phyloP scores from a whole-genome alignment of 768 basidiomycete species.

The Russula sp. region DNA sequence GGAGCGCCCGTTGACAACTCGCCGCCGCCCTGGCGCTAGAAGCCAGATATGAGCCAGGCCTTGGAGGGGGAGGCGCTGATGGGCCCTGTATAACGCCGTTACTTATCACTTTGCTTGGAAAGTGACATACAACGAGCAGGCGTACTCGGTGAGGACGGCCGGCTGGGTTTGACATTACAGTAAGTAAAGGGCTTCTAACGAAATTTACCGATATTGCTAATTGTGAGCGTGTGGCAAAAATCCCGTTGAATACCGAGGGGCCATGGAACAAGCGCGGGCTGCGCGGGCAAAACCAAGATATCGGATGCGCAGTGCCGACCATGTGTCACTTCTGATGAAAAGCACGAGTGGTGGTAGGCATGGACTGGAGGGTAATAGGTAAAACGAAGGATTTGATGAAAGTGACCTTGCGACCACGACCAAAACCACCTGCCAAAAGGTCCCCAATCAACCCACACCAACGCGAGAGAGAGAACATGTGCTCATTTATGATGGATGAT shows the following conservation, averaged over 20 bases:
- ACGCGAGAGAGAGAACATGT: neutral
- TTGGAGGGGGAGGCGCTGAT: neutral
- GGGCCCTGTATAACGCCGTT: neutral
- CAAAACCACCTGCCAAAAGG: too few relatives aligned
- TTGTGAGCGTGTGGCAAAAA: neutral
- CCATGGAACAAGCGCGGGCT: neutral
- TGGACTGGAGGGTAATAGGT: neutral
- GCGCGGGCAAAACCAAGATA: neutral
- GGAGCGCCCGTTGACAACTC: neutral
- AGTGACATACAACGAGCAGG: neutral
- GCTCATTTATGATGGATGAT: too few relatives aligned
- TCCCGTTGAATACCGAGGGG: neutral
- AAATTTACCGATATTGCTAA: slow-evolving; percentile 7
- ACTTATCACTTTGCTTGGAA: neutral
- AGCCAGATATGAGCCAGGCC: neutral
- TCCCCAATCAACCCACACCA: too few relatives aligned
- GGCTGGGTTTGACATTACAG: neutral
- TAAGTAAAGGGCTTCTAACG: neutral
- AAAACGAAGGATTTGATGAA: neutral
- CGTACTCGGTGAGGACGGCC: neutral
- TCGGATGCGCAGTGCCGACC: neutral
- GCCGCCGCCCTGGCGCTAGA: slow-evolving; percentile 5
- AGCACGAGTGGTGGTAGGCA: neutral
- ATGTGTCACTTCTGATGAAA: neutral
- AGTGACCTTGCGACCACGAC: neutral